Evolutionary conservation across 371 early-diverging fungal species (phyloP), one percentile per base, ranked within the genome.

Genomic region (Catenaria anguillulae): DNA sequence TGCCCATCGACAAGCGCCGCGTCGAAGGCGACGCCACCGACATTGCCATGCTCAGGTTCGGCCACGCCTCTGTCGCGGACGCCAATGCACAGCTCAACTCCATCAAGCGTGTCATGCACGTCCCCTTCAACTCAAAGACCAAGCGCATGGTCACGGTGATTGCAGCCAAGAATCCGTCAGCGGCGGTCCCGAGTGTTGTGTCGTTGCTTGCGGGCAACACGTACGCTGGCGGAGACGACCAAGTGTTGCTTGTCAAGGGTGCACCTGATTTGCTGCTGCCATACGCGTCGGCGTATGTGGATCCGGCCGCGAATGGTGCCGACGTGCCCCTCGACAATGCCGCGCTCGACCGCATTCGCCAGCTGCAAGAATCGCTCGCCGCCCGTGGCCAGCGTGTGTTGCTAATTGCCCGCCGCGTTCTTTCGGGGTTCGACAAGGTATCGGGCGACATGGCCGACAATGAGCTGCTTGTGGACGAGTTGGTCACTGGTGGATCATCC

Each of bases 11-110:
- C n/a, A 75, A 82, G 36, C 78, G 87, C 54, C 71, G 60, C 10
- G 71, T 82, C 34, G 67, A 73, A 60, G 87, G 89, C 54, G 87
- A 89, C 69, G 78, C 86, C 34, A 89, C 89, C 31, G 89, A 90
- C 70, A 73, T 77, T 61, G 89, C 86, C 21, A 69, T 89, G 6
- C 73, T 88, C 23, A 72, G 79, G 3, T 86, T 83, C 64, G 77
- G 77, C 33, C 72, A 71, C 50, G 58, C 62, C 29, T n/a, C n/a
- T n/a, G 4, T 19, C 21, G 33, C 40, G 21, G 56, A 62, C 8
- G 61, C 68, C 8, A 65, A 65, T 8, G 6, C 66, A 6, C 58
- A 61, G 42, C 65, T 13, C 63, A 50, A 12, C 33, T 54, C n/a
- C n/a, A 36, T 26, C 56, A 46, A 4, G 60, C 64, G 74, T 6